These are phyloP conservation scores for Stropharia rugosoannulata DNA, from an alignment of 768 basidiomycete genomes.

Conservation along the genomic window DNA sequence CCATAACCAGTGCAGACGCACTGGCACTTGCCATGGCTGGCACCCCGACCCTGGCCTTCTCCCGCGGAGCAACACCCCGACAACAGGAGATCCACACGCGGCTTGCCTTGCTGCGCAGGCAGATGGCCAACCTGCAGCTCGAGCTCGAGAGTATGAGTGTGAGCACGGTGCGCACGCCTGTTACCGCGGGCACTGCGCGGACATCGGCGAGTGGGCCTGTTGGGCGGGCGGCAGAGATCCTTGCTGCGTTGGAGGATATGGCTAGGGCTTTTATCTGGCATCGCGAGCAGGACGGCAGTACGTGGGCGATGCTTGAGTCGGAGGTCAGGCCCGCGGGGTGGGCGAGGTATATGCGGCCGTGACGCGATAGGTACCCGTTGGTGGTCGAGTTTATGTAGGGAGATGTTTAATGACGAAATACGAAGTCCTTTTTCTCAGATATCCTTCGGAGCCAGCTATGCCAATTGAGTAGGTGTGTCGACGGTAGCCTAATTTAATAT, in stretches of 20 bases:
- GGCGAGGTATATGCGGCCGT: constrained; percentile 19
- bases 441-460: no score
- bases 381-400: no score
- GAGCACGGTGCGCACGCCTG: background rate
- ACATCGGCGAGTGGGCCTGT: background rate
- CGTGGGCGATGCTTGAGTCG: constrained; percentile 21
- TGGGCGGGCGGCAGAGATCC: constrained; percentile 1
- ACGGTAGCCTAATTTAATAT: no score
- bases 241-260: constrained; percentile 20
- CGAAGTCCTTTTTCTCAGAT: no score
- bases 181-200: background rate
- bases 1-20: background rate
- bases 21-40: background rate
- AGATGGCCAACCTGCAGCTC: constrained; percentile 15
- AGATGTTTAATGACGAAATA: no score
- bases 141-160: constrained; percentile 3
- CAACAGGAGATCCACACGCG: constrained; percentile 15
- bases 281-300: constrained; percentile 14
- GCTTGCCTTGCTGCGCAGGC: constrained; percentile 14
- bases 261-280: constrained; percentile 22
- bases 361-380: no score
- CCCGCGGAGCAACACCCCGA: constrained; percentile 9
- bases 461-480: no score
- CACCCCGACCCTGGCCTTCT: background rate
- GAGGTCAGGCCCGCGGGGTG: constrained; percentile 19